A percentile compares a stretch with the other conserved stretches of the same genome.
phyloP scores from a whole-genome alignment of 495 filamentous ascomycete species.

The Staphylotrichum longicolle region DNA sequence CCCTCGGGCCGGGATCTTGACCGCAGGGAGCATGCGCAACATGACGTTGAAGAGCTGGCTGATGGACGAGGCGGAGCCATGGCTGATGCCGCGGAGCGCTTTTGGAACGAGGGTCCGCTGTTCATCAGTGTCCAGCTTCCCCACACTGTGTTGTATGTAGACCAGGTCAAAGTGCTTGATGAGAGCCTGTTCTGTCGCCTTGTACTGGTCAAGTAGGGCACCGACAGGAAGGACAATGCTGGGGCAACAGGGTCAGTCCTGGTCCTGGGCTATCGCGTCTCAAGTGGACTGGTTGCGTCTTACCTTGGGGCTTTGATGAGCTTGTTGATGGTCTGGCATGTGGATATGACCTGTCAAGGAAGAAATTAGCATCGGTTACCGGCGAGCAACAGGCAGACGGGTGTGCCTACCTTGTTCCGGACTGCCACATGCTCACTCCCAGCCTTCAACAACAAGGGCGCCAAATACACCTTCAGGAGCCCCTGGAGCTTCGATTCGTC shows the following conservation, averaged over 20 bases:
- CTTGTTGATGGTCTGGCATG: constrained; percentile 63
- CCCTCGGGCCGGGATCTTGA: constrained; percentile 71
- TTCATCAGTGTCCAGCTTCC: constrained; percentile 56
- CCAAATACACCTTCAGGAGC: constrained; percentile 73
- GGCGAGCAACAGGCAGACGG: background rate
- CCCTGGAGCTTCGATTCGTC: constrained; percentile 77
- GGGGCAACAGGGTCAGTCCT: constrained; percentile 12
- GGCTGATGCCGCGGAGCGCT: constrained; percentile 68
- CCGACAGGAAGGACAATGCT: constrained; percentile 80
- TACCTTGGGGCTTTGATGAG: constrained; percentile 46
- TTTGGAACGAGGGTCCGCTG: constrained; percentile 63
- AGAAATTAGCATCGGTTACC: background rate
- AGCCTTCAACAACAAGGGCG: constrained; percentile 79
- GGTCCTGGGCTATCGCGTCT: too few species aligned
- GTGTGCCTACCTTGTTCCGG: constrained; percentile 67
- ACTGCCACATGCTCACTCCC: constrained; percentile 76
- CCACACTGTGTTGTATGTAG: constrained; percentile 84
- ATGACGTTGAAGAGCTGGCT: constrained; percentile 81
- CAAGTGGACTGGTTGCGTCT: constrained; percentile 8
- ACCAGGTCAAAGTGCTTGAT: constrained; percentile 85
- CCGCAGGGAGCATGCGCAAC: constrained; percentile 66
- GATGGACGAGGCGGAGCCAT: constrained; percentile 63
- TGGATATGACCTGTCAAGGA: constrained; percentile 56
- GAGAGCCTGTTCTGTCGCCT: constrained; percentile 64
- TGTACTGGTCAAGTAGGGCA: constrained; percentile 84